Evolutionary conservation across 768 basidiomycete species (phyloP), one percentile per base, ranked within the genome.

Genomic region (Agrocybe praecox): DNA sequence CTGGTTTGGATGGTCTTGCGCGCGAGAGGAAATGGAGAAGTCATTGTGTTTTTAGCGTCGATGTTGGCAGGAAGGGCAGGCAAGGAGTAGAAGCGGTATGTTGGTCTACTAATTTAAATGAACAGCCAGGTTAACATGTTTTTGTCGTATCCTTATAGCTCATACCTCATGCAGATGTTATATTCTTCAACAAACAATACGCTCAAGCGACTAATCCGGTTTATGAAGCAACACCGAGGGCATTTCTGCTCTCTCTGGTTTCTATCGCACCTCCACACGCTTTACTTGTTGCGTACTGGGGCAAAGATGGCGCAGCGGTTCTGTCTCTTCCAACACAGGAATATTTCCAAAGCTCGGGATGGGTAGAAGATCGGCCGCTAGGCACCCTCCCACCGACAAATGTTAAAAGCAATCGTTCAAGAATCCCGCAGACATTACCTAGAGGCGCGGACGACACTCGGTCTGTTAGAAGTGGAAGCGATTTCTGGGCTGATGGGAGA

Each of bases 331-430:
- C 92, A 0, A 93, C 92, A 0, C 82, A 82, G 61, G 92, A 94
- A 63, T 94, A 94, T 69, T 90, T 92, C 67, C 92, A 94, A 61
- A 87, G 86, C 61, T 91, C 90, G 0, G 86, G 88, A 1, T 94
- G 92, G 90, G 83, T 88, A 2, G 86, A 86, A 56, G 80, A 83
- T 32, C 72, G 64, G 29, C 72, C 67, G 29, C 72, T 66, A 18
- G 62, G 67, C 6, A 55, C 73, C 1, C 64, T 70, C 32, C 51
- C 53, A 49, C 36, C 53, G 21, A 45, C n/a, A 42, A 51, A 45
- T 23, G 11, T 44, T 21, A 45, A 63, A 36, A 54, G 57, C 53
- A 49, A 55, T 36, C 55, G 60, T 32, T 43, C 49, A 22, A 61
- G 58, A 46, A 63, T 52, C 53, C 58, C 59, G 22, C 36, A 40